A percentile compares a stretch with the other conserved stretches of the same genome.
phyloP scores from a whole-genome alignment of 2,329 filamentous ascomycete species.

The Talaromyces sp. region DNA sequence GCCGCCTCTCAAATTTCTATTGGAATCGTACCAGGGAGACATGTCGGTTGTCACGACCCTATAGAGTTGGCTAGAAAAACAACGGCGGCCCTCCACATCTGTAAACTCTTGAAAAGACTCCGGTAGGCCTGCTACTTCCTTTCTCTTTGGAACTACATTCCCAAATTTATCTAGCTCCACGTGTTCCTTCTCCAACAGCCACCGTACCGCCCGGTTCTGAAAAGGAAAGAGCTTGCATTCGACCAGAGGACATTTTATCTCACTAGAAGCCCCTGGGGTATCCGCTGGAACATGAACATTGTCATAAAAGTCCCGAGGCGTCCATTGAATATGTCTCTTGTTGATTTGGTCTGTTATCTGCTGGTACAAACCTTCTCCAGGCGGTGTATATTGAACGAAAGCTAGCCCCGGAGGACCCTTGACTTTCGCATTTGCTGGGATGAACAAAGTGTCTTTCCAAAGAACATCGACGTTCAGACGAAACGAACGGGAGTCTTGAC shows the following conservation, averaged over 20 bases:
- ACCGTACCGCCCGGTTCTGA: conserved; percentile 46
- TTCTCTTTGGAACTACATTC: conserved; percentile 23
- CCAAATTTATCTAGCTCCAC: conserved; percentile 34
- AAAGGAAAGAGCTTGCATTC: conserved; percentile 47
- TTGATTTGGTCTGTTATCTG: background rate
- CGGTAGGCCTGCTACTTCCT: conserved; percentile 26
- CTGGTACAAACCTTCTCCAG: conserved; percentile 19
- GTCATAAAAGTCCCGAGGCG: conserved; percentile 46
- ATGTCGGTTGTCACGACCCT: conserved; percentile 39
- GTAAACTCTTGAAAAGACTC: conserved; percentile 37
- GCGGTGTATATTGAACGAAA: conserved; percentile 32
- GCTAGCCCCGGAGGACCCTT: conserved; percentile 19
- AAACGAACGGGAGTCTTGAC: conserved; percentile 23
- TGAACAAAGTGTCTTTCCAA: conserved; percentile 35
- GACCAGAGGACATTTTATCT: conserved; percentile 35
- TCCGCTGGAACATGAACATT: conserved; percentile 45
- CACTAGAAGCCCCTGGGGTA: conserved; percentile 29
- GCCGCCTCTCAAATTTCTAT: conserved; percentile 38
- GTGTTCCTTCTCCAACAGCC: conserved; percentile 47
- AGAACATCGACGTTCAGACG: conserved; percentile 31
- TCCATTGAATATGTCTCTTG: conserved; percentile 25
- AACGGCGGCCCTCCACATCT: conserved; percentile 38
- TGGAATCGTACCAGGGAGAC: conserved; percentile 32
- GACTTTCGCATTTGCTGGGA: conserved; percentile 21
- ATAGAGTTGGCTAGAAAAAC: conserved; percentile 43